Evolutionary conservation across 352 stramenopile species (phyloP), one percentile per base, ranked within the genome.

Genomic region (Pythium oligandrum): DNA sequence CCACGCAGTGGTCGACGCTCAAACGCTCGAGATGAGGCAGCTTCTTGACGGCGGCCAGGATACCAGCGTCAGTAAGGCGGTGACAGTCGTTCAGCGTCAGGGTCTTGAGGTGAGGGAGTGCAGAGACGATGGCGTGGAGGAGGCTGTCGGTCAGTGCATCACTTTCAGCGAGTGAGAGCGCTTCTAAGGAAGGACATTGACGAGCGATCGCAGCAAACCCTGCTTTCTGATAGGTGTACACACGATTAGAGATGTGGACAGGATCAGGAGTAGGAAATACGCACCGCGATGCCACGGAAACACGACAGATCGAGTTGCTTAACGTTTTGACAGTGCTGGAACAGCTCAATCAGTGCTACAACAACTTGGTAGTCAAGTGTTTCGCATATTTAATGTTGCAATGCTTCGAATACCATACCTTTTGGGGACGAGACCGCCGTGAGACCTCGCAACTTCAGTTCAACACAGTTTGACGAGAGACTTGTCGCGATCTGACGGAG

Each of bases 61-160:
- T 26, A 0, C 66, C 73, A 2, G 63, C 59, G 40, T 93, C 73
- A 0, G 80, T 93, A n/a, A 90, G 38, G n/a, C 64, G 55, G 4
- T 53, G 44, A 42, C 83, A 93, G 1, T 66, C 66, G 6, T 60
- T 64, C 1, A 91, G 38, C 39, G 86, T 65, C 9, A 93, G 50
- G 12, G 40, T 61, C 2, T 56, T 66, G 11, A 93, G 57, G 2
- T 47, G 51, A 1, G 66, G 45, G 42, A 90, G 80, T 6, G 51
- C 55, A 1, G 59, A 50, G 6, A 73, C 46, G 30, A 84, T 54
- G 17, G 48, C 45, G 10, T 52, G 55, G 4, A 91, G 46, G 4
- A 88, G 48, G 34, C 83, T 65, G 34, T 91, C 80, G 0, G 78
- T 88, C 38, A 89, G 61, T 1, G 43, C 48, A 26, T 77, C 71